Percentiles rank a stretch among this genome's conserved stretches.
Evolutionary conservation across 805 yeast species (phyloP).

Genomic region (Saccharomycopsis amapae): DNA sequence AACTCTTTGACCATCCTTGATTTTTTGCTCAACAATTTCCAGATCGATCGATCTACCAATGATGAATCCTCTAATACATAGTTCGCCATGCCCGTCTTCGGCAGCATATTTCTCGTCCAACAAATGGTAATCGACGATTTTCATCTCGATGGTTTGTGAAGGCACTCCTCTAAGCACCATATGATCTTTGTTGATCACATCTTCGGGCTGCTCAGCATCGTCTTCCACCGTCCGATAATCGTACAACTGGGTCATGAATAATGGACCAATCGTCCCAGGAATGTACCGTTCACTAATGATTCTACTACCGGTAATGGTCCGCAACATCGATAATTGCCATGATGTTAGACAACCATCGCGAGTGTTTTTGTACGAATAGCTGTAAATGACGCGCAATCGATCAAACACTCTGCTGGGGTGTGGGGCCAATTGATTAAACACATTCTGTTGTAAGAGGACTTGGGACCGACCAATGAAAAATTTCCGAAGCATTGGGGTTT

Average conservation of each 20-base stretch:
- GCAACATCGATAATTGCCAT: slow-evolving; percentile 9
- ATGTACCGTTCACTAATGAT: slow-evolving; percentile 17
- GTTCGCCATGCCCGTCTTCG: slow-evolving; percentile 18
- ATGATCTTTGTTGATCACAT: not conserved
- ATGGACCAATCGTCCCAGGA: slow-evolving; percentile 12
- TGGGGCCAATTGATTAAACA: slow-evolving; percentile 9
- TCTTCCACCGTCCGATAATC: slow-evolving; percentile 16
- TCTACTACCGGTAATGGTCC: slow-evolving; percentile 13
- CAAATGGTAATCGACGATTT: slow-evolving; percentile 18
- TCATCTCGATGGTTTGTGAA: slow-evolving; percentile 16
- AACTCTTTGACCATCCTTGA: slow-evolving; percentile 13
- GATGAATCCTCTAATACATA: slow-evolving; percentile 21
- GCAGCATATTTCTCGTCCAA: slow-evolving; percentile 14
- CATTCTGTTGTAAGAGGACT: slow-evolving; percentile 12
- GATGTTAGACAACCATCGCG: not conserved
- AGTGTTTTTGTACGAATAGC: slow-evolving; percentile 1
- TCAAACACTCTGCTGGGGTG: not conserved
- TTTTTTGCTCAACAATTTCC: slow-evolving; percentile 10
- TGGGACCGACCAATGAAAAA: slow-evolving; percentile 14
- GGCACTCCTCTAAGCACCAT: slow-evolving; percentile 16
- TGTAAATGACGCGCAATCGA: slow-evolving; percentile 5
- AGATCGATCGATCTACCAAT: slow-evolving; percentile 16
- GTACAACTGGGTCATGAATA: slow-evolving; percentile 18
- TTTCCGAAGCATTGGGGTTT: slow-evolving; percentile 4
- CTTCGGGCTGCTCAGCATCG: not conserved